Base-by-base conservation (phyloP, 352 stramenopile species). In the Elongisporangium senticosum region DNA sequence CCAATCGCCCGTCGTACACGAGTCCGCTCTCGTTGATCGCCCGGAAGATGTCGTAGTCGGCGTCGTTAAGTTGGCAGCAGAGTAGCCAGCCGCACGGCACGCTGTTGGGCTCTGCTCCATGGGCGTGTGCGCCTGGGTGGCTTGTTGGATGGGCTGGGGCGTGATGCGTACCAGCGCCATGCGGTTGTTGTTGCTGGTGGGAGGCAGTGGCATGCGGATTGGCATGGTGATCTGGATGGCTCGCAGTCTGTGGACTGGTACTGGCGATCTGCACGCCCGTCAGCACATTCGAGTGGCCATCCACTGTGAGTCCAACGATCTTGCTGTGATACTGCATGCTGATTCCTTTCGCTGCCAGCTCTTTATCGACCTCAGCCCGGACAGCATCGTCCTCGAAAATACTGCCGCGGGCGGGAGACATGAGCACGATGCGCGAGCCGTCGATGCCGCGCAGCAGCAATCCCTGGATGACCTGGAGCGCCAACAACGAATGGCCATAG, bases 1-100 rank as follows among this genome's bases (percentile, higher is more conserved):
- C 90, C 24, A 98, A 77, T 0, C 88, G 77, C 0, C 90, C 90
- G 62, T 98, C 90, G 65, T 96, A 97, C 20, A 97, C 90, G 28
- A 98, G 79, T 7, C 90, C 92, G 56, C 80, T 89, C 49, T 96
- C 86, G 64, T 97, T 97, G 51, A 96, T 87, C 10, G 89, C 89
- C 4, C 77, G 77, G 63, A 97, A 98, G 1, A 96, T 67, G 67
- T 96, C 89, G 15, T 80, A 74, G 64, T 96, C 87, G 13, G 87
- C 78, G 61, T 97, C 90, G 48, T 85, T 86, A 21, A 90, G 77
- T 56, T 90, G 86, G 48, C 80, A 96, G 64, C 83, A 93, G 28
- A 96, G 71, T 37, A 98, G 50, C 68, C 92, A 83, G 3, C 69
- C 62, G 53, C 88, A 96, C 1, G 63, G 53, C 2, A 93, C 19